Conservation (phyloP, 805 yeast genomes). For the Starmerella sp. region DNA sequence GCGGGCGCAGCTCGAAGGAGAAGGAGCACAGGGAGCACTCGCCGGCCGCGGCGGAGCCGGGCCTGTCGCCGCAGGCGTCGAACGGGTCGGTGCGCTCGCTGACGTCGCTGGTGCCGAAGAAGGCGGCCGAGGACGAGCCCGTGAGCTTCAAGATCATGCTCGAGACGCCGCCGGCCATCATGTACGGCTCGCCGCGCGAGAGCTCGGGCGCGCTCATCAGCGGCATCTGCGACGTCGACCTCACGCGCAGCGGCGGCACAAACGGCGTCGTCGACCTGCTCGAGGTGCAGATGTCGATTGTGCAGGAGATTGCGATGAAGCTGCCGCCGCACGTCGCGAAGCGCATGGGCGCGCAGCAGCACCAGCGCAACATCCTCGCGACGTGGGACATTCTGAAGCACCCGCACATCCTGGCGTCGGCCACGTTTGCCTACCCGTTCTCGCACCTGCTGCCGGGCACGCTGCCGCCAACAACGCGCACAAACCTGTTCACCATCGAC, state of each 20-base stretch:
- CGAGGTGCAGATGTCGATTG: slow-evolving; percentile 31
- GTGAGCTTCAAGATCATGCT: slow-evolving; percentile 27
- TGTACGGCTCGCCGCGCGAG: slow-evolving; percentile 69
- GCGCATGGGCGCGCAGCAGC: slow-evolving; percentile 16
- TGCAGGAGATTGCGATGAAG: slow-evolving; percentile 48
- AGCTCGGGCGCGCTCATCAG: slow-evolving; percentile 78
- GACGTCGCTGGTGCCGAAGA: neutral
- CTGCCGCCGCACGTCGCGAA: slow-evolving; percentile 14
- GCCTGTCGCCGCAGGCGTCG: neutral
- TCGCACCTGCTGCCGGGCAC: slow-evolving; percentile 81
- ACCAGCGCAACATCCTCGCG: slow-evolving; percentile 47
- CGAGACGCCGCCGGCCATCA: slow-evolving; percentile 83
- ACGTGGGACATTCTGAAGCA: slow-evolving; percentile 74
- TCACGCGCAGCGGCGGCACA: slow-evolving; percentile 32
- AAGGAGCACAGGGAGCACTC: neutral
- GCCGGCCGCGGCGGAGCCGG: neutral
- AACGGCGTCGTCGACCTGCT: slow-evolving; percentile 42
- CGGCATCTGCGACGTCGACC: slow-evolving; percentile 59
- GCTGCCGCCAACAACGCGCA: slow-evolving; percentile 59
- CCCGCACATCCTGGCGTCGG: slow-evolving; percentile 46
- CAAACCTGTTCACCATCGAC: slow-evolving; percentile 53
- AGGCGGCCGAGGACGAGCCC: slow-evolving; percentile 4
- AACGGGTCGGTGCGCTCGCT: slow-evolving; percentile 1
- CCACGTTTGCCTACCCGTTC: slow-evolving; percentile 82
- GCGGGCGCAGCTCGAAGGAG: slow-evolving; percentile 10